Base-by-base conservation (phyloP, 257 asterid genomes). In the Salvia hispanica region DNA sequence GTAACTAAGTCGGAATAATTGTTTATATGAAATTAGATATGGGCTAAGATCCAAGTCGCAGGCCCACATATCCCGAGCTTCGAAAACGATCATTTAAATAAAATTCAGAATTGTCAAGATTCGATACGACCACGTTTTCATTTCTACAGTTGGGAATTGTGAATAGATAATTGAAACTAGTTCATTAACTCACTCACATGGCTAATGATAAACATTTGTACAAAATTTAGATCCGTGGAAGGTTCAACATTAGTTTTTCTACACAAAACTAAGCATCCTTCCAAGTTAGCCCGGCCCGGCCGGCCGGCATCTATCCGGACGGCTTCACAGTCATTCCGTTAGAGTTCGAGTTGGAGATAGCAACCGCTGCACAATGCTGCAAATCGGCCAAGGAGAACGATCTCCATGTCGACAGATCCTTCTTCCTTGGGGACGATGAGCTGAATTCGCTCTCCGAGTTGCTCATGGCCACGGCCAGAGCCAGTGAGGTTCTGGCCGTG, bases 381-480 rank as follows among this genome's bases (percentile, higher is more conserved):
- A 25, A 25, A 25, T 25, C 31, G 31, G 31, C 2, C 31, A 25
- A 25, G 31, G 31, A 25, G 31, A 25, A 25, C 3, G 31, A 25
- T 25, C 31, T 25, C 31, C 31, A 25, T 25, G 31, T 25, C 31
- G 31, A 25, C 31, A 25, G 1, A 2, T 25, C 31, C 31, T 25
- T 25, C 31, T 68, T 62, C 58, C 18, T 57, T 0, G 83, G 72
- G 14, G 78, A 66, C 0, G 45, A 63, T n/a, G 36, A 59, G 43
- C 58, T 70, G 48, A 59, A 60, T 51, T 61, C 71, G 59, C 70
- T 36, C 16, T 59, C 82, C 0, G 79, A 62, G 68, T 64, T 76
- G 74, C 15, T 70, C 82, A 82, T 76, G 25, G 86, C 81, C 10
- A 84, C 77, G 0, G 95, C 92, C 60, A 85, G 69, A 33, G 95